These are phyloP conservation scores for Moniliophthora roreri DNA, from an alignment of 1,284 basidiomycete species.

Conservation along the genomic window DNA sequence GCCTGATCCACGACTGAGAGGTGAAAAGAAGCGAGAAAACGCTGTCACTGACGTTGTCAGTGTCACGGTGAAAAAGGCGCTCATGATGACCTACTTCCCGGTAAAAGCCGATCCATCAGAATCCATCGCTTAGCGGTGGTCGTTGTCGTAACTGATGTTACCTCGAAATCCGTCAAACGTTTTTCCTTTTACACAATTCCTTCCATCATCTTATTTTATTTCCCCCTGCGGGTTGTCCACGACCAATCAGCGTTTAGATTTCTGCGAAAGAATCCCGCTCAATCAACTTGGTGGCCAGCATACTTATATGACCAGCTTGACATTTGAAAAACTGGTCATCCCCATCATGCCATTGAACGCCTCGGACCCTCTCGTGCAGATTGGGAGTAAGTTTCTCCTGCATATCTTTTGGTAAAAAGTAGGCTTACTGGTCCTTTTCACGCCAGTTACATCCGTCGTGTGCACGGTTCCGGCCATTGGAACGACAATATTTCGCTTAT, in stretches of 20 bases:
- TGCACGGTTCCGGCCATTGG: conserved; percentile 1
- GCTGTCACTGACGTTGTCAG: no score
- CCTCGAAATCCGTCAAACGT: not conserved
- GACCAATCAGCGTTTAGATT: no score
- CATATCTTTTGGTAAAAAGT: no score
- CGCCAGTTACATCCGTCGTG: not conserved
- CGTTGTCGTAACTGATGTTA: not conserved
- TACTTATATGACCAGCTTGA: not conserved
- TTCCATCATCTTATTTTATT: not conserved
- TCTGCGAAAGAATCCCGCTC: no score
- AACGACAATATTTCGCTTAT: conserved; percentile 21
- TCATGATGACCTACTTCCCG: not conserved
- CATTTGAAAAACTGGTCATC: not conserved
- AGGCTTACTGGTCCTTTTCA: conserved; percentile 2
- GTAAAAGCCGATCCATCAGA: not conserved
- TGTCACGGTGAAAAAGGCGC: no score
- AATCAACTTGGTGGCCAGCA: not conserved
- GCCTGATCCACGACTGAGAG: no score
- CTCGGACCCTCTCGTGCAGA: conserved; percentile 26
- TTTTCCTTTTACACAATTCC: not conserved
- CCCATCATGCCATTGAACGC: conserved; percentile 2
- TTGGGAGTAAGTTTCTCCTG: conserved; percentile 43
- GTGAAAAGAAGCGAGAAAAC: no score
- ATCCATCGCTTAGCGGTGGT: not conserved
- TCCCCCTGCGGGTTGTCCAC: not conserved